Percentiles rank a stretch among this genome's conserved stretches.
These are phyloP conservation scores for Kazachstania kunashirensis DNA, from an alignment of 805 yeast genomes.

Conservation along the genomic window DNA sequence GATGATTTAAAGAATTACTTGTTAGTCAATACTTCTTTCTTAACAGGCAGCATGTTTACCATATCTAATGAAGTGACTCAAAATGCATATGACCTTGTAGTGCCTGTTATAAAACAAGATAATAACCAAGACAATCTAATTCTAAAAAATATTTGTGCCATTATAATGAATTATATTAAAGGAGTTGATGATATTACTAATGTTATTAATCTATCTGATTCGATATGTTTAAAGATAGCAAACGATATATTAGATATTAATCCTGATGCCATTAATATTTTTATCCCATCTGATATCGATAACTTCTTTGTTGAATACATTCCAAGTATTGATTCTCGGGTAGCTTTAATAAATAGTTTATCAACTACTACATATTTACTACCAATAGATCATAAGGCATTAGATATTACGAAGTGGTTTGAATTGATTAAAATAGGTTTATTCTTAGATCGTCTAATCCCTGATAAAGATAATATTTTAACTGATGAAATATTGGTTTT, in stretches of 20 bases:
- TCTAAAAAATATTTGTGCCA: slow-evolving; percentile 5
- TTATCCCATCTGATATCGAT: slow-evolving; percentile 13
- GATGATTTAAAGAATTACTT: slow-evolving; percentile 3
- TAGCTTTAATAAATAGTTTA: slow-evolving; percentile 41
- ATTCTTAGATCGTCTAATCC: slow-evolving; percentile 19
- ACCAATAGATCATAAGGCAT: slow-evolving; percentile 3
- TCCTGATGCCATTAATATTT: slow-evolving; percentile 6
- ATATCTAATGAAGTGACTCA: slow-evolving; percentile 8
- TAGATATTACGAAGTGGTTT: slow-evolving; percentile 10
- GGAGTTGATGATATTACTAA: background rate
- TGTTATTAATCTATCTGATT: background rate
- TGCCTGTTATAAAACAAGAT: slow-evolving; percentile 8
- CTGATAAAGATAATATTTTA: slow-evolving; percentile 8
- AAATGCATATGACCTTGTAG: slow-evolving; percentile 7
- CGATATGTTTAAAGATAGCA: slow-evolving; percentile 6
- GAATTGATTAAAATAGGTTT: slow-evolving; percentile 18
- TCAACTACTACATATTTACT: slow-evolving; percentile 32
- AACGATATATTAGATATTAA: slow-evolving; percentile 10
- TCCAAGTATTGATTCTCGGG: slow-evolving; percentile 27
- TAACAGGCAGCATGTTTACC: slow-evolving; percentile 9
- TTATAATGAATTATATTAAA: slow-evolving; percentile 10
- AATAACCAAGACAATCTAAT: slow-evolving; percentile 5
- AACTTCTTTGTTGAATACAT: slow-evolving; percentile 24
- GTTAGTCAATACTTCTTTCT: slow-evolving; percentile 12
- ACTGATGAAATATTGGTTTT: slow-evolving; percentile 14